phyloP scores from a whole-genome alignment of 768 basidiomycete genomes.

The Hericium rajendrae region DNA sequence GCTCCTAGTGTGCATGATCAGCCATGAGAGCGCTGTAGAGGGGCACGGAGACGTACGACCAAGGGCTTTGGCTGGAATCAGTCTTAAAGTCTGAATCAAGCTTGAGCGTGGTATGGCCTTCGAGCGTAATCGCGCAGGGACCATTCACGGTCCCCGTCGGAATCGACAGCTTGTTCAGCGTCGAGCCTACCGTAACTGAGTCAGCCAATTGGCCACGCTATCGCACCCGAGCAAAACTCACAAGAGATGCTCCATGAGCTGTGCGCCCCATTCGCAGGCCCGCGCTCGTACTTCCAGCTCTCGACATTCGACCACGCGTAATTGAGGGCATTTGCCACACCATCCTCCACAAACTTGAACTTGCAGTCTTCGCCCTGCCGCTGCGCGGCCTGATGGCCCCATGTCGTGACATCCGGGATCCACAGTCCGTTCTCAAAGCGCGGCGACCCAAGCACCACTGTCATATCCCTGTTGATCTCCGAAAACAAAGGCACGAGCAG shows the following conservation, averaged over 20 bases:
- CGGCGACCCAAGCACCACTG: constrained; percentile 18
- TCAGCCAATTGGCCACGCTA: background rate
- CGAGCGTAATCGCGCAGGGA: background rate
- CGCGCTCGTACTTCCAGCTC: background rate
- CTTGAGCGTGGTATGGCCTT: background rate
- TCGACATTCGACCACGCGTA: background rate
- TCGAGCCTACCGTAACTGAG: background rate
- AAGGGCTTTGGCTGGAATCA: background rate
- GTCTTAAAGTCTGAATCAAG: background rate
- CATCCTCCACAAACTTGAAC: background rate
- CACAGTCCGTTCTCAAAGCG: constrained; percentile 13
- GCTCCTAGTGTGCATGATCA: background rate
- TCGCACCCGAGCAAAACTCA: background rate
- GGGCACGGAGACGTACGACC: background rate
- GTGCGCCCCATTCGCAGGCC: background rate
- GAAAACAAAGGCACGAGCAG: constrained; percentile 17
- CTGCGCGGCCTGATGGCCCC: constrained; percentile 13
- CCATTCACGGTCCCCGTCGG: background rate
- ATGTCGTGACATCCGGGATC: constrained; percentile 16
- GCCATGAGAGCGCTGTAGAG: background rate
- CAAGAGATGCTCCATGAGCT: background rate
- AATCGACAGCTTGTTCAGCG: background rate
- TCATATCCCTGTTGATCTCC: constrained; percentile 19
- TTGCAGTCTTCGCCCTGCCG: background rate
- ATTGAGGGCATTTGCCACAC: no score